Conservation (phyloP, 148 eudicot species). For the Linanthus parryae region DNA sequence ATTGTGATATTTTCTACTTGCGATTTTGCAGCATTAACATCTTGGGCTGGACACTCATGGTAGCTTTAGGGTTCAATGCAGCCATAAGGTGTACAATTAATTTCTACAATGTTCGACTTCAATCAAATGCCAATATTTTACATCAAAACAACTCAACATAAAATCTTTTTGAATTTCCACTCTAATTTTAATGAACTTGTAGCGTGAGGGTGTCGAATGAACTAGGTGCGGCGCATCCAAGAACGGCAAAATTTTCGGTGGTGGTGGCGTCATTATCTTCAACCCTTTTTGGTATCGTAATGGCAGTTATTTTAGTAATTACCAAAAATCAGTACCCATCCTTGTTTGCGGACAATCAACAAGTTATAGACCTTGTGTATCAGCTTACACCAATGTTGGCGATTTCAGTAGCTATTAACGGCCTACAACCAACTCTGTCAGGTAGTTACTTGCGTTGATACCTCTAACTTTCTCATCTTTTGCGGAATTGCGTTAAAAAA, state of each 20-base stretch:
- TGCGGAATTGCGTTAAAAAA: neutral
- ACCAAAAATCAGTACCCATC: conserved; percentile 21
- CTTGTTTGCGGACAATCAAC: conserved; percentile 16
- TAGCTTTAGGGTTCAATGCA: conserved; percentile 22
- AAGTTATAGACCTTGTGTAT: conserved; percentile 20
- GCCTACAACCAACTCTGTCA: conserved; percentile 27
- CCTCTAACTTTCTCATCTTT: neutral
- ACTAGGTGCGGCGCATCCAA: conserved; percentile 36
- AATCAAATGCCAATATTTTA: too few species aligned
- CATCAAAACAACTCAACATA: too few species aligned
- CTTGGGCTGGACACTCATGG: conserved; percentile 25
- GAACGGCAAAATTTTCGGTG: conserved; percentile 33
- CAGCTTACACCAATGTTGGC: conserved; percentile 28
- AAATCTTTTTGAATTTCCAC: too few species aligned
- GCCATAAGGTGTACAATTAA: conserved; percentile 43
- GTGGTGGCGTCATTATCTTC: conserved; percentile 23
- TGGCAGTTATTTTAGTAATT: conserved; percentile 16
- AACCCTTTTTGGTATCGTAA: conserved; percentile 15
- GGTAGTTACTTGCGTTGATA: conserved; percentile 8
- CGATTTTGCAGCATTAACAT: conserved; percentile 21
- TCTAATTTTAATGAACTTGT: too few species aligned
- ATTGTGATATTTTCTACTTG: too few species aligned
- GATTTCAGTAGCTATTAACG: conserved; percentile 23
- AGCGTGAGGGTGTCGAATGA: conserved; percentile 50
- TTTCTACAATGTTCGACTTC: too few species aligned